These are phyloP conservation scores for Hibiscus syriacus DNA, from an alignment of 345 rosid species.

Conservation along the genomic window DNA sequence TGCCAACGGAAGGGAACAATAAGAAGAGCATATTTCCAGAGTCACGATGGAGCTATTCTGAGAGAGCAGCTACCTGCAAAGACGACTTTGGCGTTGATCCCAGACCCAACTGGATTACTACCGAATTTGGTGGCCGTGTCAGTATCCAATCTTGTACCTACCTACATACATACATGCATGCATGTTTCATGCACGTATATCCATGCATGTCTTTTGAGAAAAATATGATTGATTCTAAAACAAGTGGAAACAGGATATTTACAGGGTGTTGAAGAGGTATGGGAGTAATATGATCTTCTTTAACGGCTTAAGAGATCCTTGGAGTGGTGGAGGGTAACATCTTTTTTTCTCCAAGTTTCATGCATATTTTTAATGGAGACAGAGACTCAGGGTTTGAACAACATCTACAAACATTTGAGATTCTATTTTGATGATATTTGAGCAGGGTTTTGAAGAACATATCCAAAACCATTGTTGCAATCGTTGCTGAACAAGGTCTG, in stretches of 20 bases:
- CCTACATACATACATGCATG: background rate
- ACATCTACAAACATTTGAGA: background rate
- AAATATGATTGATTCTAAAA: background rate
- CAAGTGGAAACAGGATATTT: constrained; percentile 29
- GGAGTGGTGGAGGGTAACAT: constrained; percentile 60
- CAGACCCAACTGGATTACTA: constrained; percentile 41
- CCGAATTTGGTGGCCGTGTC: constrained; percentile 52
- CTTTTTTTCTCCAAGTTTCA: background rate
- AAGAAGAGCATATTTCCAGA: constrained; percentile 44
- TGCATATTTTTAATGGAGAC: background rate
- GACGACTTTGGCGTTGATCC: constrained; percentile 18
- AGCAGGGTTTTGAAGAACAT: constrained; percentile 45
- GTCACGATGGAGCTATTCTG: constrained; percentile 19
- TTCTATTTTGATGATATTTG: background rate
- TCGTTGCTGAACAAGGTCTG: constrained; percentile 49
- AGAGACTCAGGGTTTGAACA: background rate
- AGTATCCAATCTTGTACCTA: background rate
- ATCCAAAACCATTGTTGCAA: constrained; percentile 41
- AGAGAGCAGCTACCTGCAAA: constrained; percentile 13
- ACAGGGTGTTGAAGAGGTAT: constrained; percentile 38
- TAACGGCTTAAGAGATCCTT: constrained; percentile 68
- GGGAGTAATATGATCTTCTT: constrained; percentile 63
- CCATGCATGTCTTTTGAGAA: background rate
- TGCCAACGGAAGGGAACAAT: constrained; percentile 30
- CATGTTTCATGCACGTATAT: background rate